Evolutionary conservation across 139 green algal genomes (phyloP).

Genomic region (Haematococcus lacustris): DNA sequence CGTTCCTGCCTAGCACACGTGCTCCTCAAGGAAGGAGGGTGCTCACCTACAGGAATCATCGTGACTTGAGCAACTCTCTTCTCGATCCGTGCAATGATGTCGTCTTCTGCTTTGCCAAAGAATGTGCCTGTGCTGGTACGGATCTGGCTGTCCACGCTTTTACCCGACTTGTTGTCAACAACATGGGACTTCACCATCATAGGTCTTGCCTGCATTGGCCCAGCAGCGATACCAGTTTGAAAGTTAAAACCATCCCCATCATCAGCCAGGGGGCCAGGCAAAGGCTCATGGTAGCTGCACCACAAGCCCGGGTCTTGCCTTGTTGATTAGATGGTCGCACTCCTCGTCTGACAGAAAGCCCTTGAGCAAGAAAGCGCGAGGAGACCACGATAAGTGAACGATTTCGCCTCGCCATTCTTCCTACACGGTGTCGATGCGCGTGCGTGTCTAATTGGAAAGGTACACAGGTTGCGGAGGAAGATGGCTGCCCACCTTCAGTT

Average conservation of each 20-base stretch:
- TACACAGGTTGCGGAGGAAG: too few relatives aligned
- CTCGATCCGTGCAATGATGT: constrained; percentile 47
- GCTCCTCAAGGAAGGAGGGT: too few relatives aligned
- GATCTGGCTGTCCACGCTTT: constrained; percentile 40
- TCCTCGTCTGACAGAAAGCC: constrained; percentile 49
- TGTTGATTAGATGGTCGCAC: constrained; percentile 51
- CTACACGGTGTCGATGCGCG: too few relatives aligned
- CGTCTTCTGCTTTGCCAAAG: constrained; percentile 36
- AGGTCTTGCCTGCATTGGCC: too few relatives aligned
- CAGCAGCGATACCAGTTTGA: too few relatives aligned
- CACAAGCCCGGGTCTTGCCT: too few relatives aligned
- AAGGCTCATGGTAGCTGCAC: too few relatives aligned
- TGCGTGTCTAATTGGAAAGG: too few relatives aligned
- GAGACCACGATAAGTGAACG: constrained; percentile 50
- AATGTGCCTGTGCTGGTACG: constrained; percentile 52
- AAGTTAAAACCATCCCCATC: too few relatives aligned
- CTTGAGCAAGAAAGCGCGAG: constrained; percentile 47
- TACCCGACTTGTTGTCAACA: constrained; percentile 51
- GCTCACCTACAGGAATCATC: constrained; percentile 53
- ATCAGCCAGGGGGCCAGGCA: too few relatives aligned
- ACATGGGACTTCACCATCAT: constrained; percentile 54
- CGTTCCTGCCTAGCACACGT: too few relatives aligned
- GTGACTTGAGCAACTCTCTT: constrained; percentile 52
- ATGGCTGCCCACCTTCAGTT: constrained; percentile 26
- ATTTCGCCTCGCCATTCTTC: constrained; percentile 59